Evolutionary conservation across 768 basidiomycete species (phyloP), one percentile per base, ranked within the genome.

Genomic region (Xerocomellus intermedius): DNA sequence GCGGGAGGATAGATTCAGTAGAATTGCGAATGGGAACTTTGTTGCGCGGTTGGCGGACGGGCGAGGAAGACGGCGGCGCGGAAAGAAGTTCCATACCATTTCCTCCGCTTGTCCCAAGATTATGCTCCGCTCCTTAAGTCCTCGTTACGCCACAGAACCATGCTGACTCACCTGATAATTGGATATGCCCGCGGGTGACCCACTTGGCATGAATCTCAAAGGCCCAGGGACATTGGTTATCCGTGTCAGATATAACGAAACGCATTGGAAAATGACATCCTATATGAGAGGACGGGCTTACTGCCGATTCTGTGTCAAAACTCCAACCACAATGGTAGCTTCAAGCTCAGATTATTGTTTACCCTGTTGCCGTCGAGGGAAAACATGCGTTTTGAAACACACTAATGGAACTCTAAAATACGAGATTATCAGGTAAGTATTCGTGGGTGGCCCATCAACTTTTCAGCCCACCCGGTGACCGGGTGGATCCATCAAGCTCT

Each of bases 81-180:
- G 33, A 54, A 44, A 38, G 24, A 26, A 42, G 30, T 24, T 21
- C 28, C 17, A 39, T 28, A 32, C 28, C 17, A 48, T 3, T 33
- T 30, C 41, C 46, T 48, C 42, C n/a, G 42, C 28, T 44, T 30
- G 32, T 46, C 32, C 39, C 26, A 41, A 35, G 37, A 30, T 44
- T 48, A 47, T 49, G 28, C 33, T 44, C 52, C 54, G 48, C 33
- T 14, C 35, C 43, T 54, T 58, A n/a, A n/a, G n/a, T n/a, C 39
- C 33, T 60, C 52, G 59, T 59, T 55, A 62, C 65, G 64, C 65
- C 64, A 64, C 62, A 58, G 50, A 55, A 58, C 48, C 46, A 13
- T n/a, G 21, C 24, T 58, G 50, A 42, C 60, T 55, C 48, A 50
- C 58, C 52, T 48, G 43, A 50, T 44, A 39, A 47, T 50, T 49